Conservation (phyloP, 1,284 basidiomycete genomes). For the Sparassis latifolia region DNA sequence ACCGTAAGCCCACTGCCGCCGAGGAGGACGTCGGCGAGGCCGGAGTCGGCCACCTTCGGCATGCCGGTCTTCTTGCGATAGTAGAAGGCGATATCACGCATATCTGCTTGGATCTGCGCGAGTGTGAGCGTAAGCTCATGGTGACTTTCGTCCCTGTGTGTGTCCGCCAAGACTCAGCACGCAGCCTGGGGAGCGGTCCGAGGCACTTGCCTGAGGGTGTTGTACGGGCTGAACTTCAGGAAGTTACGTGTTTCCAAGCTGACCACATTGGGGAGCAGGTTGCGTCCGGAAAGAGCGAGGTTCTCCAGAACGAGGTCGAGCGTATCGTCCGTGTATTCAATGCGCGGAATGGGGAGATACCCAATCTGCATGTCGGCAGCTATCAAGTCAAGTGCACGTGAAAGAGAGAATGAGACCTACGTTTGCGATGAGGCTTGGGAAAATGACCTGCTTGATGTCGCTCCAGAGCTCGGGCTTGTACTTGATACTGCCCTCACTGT, state of each 20-base stretch:
- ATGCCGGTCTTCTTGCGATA: conserved; percentile 76
- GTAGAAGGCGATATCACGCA: conserved; percentile 88
- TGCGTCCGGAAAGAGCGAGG: conserved; percentile 80
- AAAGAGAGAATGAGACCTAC: conserved; percentile 23
- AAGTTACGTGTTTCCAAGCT: conserved; percentile 80
- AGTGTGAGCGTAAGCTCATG: conserved; percentile 73
- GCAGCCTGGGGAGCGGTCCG: no score
- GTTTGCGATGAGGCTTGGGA: conserved; percentile 74
- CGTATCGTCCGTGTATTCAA: conserved; percentile 87
- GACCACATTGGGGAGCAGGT: conserved; percentile 79
- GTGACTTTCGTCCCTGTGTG: conserved; percentile 43
- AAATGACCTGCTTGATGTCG: conserved; percentile 77
- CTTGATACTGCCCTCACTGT: conserved; percentile 66
- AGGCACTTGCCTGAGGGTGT: conserved; percentile 37
- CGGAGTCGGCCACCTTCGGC: conserved; percentile 80
- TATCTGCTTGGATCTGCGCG: conserved; percentile 87
- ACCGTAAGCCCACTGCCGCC: conserved; percentile 73
- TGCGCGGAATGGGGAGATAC: conserved; percentile 86
- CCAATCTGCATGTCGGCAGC: conserved; percentile 38
- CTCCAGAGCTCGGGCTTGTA: conserved; percentile 90
- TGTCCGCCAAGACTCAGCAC: neutral
- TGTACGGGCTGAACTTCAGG: conserved; percentile 76
- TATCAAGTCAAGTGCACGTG: no score
- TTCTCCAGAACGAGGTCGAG: conserved; percentile 92
- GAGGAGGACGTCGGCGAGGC: conserved; percentile 85